Percentiles rank a stretch among this genome's conserved stretches.
Conservation (phyloP, 768 basidiomycete species). For the Termitomyces bulborhizus region DNA sequence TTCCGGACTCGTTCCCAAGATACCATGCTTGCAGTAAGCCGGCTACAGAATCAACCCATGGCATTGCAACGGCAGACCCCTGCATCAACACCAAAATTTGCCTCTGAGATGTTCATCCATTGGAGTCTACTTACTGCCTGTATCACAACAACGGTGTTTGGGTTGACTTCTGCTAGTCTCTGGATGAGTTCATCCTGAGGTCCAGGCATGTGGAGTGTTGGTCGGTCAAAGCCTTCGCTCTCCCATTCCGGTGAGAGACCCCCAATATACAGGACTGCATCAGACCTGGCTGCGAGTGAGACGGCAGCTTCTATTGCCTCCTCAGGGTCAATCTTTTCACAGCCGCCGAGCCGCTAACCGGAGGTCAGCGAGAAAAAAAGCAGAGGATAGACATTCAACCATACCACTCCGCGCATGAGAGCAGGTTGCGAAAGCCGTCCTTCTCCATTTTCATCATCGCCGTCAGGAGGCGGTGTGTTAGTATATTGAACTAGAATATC, state of each 20-base stretch:
- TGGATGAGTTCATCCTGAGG: slow-evolving; percentile 53
- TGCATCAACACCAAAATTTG: slow-evolving; percentile 16
- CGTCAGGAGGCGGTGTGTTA: slow-evolving; percentile 48
- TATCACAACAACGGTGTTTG: slow-evolving; percentile 51
- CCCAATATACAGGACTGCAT: slow-evolving; percentile 52
- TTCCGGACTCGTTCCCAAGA: slow-evolving; percentile 59
- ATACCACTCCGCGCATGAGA: slow-evolving; percentile 62
- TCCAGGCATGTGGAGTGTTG: slow-evolving; percentile 53
- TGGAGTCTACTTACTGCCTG: slow-evolving; percentile 42
- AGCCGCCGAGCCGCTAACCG: slow-evolving; percentile 57
- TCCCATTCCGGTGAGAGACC: slow-evolving; percentile 72
- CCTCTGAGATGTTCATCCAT: neutral
- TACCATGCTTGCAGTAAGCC: slow-evolving; percentile 63
- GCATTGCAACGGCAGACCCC: slow-evolving; percentile 72
- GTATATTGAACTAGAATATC: slow-evolving; percentile 59
- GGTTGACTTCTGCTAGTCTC: slow-evolving; percentile 46
- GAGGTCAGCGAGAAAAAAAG: neutral
- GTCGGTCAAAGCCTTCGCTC: slow-evolving; percentile 69
- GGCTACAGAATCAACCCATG: slow-evolving; percentile 54
- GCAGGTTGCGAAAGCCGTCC: slow-evolving; percentile 53
- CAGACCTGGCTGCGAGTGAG: slow-evolving; percentile 42
- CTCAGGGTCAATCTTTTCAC: slow-evolving; percentile 53
- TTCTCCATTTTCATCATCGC: slow-evolving; percentile 34
- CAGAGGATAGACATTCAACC: slow-evolving; percentile 14
- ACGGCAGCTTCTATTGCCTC: slow-evolving; percentile 52